Evolutionary conservation across 2,329 filamentous ascomycete genomes (phyloP).

Genomic region (Aspergillus uvarum): DNA sequence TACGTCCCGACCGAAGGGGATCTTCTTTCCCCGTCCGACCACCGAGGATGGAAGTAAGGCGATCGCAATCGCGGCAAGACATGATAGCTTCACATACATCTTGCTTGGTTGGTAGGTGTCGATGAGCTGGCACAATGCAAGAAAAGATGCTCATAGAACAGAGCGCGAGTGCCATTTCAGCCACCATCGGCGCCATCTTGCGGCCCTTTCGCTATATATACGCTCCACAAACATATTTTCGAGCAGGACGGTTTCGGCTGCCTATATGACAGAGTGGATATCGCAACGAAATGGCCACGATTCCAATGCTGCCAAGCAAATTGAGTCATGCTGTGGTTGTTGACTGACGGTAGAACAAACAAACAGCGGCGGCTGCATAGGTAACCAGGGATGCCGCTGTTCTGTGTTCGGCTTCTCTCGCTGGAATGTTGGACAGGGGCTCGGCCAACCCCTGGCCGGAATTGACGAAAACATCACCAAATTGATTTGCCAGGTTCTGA

Average conservation of each 20-base stretch:
- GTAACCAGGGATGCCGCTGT: constrained; percentile 1
- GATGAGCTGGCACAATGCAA: neutral
- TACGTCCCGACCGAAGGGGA: neutral
- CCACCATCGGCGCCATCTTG: neutral
- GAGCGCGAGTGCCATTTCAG: neutral
- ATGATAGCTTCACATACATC: neutral
- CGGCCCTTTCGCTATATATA: neutral
- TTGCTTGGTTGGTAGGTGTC: neutral
- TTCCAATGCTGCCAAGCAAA: neutral
- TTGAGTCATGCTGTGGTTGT: constrained; percentile 5
- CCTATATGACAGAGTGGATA: neutral
- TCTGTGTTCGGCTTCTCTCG: neutral
- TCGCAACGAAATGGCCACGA: neutral
- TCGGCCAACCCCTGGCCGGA: constrained; percentile 6
- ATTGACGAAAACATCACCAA: neutral
- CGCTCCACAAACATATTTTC: neutral
- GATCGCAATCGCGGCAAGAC: neutral
- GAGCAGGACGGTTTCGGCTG: constrained; percentile 5
- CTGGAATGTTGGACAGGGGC: constrained; percentile 1
- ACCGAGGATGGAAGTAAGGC: neutral
- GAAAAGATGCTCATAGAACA: neutral
- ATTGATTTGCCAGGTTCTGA: neutral
- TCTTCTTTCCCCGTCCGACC: neutral
- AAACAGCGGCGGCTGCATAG: neutral
- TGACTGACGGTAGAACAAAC: neutral